A percentile compares a stretch with the other conserved stretches of the same genome.
phyloP scores from a whole-genome alignment of 2,329 filamentous ascomycete species.

The Scleromitrula shiraiana region DNA sequence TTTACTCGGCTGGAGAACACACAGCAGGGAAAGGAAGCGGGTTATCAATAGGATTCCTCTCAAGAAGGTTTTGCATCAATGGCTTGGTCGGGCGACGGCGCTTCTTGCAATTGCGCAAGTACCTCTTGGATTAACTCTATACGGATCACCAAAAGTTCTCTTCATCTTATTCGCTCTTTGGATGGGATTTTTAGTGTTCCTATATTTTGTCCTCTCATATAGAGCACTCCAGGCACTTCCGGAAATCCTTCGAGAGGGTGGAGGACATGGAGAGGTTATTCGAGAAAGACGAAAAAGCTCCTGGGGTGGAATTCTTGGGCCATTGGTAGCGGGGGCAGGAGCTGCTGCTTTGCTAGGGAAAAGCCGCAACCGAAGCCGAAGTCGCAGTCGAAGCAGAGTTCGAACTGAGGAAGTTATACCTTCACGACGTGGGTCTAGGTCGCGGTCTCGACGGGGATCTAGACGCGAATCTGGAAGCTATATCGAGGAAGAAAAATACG shows the following conservation, averaged over 20 bases:
- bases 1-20: conserved; percentile 58
- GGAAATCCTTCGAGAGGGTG: conserved; percentile 30
- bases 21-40: conserved; percentile 31
- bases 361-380: conserved; percentile 27
- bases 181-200: conserved; percentile 60
- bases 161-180: conserved; percentile 84
- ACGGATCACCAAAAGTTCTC: conserved; percentile 76
- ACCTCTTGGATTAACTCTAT: conserved; percentile 80
- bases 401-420: conserved; percentile 40
- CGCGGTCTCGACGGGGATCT: conserved; percentile 39
- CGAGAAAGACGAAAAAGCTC: conserved; percentile 37
- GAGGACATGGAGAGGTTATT: conserved; percentile 38
- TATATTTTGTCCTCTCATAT: conserved; percentile 77
- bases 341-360: conserved; percentile 44
- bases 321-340: conserved; percentile 49
- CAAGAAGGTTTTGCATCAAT: conserved; percentile 60
- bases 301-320: conserved; percentile 42
- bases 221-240: conserved; percentile 45
- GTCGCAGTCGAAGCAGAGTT: conserved; percentile 16
- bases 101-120: conserved; percentile 81
- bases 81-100: conserved; percentile 71
- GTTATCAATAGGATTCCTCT: conserved; percentile 36
- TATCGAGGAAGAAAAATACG: conserved; percentile 54
- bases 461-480: conserved; percentile 48
- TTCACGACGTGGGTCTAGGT: conserved; percentile 37